Evolutionary conservation across 2,329 filamentous ascomycete species (phyloP).

Genomic region (Arthrobotrys sinensis): DNA sequence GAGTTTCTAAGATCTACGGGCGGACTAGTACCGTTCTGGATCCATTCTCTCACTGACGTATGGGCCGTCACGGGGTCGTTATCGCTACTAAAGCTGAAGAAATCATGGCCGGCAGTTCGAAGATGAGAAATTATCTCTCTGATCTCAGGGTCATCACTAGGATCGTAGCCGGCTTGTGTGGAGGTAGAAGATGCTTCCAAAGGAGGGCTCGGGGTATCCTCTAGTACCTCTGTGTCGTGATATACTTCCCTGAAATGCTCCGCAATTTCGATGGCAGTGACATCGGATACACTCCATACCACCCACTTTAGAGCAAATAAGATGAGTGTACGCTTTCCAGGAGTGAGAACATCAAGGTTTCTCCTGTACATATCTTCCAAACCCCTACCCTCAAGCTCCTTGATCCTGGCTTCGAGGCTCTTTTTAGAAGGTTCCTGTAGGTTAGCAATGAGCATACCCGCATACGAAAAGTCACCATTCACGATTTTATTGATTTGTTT

Average conservation of each 20-base stretch:
- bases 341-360: conserved; percentile 24
- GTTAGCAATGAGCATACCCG: conserved; percentile 32
- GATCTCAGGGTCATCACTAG: conserved; percentile 37
- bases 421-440: conserved; percentile 39
- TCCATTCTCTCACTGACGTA: conserved; percentile 37
- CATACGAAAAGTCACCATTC: conserved; percentile 45
- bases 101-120: conserved; percentile 26
- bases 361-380: conserved; percentile 35
- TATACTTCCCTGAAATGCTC: conserved; percentile 43
- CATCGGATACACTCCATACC: conserved; percentile 32
- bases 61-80: conserved; percentile 24
- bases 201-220: background rate
- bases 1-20: background rate
- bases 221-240: background rate
- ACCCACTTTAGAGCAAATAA: conserved; percentile 41
- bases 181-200: too few relatives aligned
- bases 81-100: conserved; percentile 36
- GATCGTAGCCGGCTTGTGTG: conserved; percentile 11
- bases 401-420: conserved; percentile 31
- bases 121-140: conserved; percentile 44
- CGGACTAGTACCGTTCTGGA: background rate
- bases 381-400: conserved; percentile 9
- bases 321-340: conserved; percentile 25
- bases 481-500: conserved; percentile 19
- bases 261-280: conserved; percentile 38